Conservation (phyloP, 2,329 filamentous ascomycete genomes). For the Pestalotiopsis sp. region DNA sequence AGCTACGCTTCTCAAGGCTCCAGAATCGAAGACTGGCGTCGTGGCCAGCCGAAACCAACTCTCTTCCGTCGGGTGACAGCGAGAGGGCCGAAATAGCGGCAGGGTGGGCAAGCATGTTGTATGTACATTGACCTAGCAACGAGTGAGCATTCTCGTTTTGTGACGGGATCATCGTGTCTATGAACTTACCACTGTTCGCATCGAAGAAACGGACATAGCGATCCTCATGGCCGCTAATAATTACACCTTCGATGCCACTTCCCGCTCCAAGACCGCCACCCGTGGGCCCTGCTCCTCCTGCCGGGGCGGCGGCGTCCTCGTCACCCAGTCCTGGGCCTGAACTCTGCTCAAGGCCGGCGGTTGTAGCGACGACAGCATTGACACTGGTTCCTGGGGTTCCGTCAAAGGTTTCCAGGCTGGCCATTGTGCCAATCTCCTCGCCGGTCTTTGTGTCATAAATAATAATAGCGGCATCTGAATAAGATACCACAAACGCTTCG, state of each 20-base stretch:
- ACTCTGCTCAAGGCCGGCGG: slow-evolving; percentile 75
- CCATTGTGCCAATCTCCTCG: slow-evolving; percentile 91
- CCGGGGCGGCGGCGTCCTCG: slow-evolving; percentile 62
- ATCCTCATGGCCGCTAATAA: slow-evolving; percentile 97
- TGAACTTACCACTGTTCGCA: slow-evolving; percentile 89
- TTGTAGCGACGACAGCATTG: slow-evolving; percentile 89
- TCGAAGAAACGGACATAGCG: slow-evolving; percentile 96
- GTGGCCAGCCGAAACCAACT: slow-evolving; percentile 94
- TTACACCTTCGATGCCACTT: slow-evolving; percentile 85
- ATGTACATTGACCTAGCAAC: slow-evolving; percentile 88
- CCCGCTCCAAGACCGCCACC: slow-evolving; percentile 67
- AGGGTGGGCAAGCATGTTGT: slow-evolving; percentile 96
- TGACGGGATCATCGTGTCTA: not conserved
- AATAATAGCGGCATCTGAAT: slow-evolving; percentile 85
- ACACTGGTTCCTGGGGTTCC: slow-evolving; percentile 78
- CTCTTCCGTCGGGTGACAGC: slow-evolving; percentile 88
- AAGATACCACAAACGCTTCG: slow-evolving; percentile 90
- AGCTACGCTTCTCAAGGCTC: slow-evolving; percentile 93
- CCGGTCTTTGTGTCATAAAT: slow-evolving; percentile 92
- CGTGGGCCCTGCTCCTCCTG: slow-evolving; percentile 76
- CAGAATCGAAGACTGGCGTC: slow-evolving; percentile 96
- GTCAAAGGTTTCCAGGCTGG: slow-evolving; percentile 91
- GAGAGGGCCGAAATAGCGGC: slow-evolving; percentile 90
- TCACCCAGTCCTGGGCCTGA: slow-evolving; percentile 65
- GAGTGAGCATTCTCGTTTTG: not conserved